These are phyloP conservation scores for Gnetum montanum DNA, from an alignment of 75 land plant species.

Conservation along the genomic window DNA sequence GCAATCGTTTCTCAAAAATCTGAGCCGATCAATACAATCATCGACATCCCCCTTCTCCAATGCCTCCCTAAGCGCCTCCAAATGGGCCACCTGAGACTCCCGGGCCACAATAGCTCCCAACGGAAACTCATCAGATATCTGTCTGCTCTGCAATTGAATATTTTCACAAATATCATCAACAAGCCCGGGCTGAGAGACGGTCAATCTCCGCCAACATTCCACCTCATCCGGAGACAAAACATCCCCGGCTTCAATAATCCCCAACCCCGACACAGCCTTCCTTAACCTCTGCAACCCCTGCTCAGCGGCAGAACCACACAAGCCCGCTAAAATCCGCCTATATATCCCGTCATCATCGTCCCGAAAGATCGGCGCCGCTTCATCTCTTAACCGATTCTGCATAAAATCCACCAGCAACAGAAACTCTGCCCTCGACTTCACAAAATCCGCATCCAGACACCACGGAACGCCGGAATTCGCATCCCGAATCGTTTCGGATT, in stretches of 20 bases:
- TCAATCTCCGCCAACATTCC: conserved; percentile 22
- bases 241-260: neutral
- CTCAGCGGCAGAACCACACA: neutral
- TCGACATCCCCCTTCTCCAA: conserved; percentile 29
- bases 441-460: no score
- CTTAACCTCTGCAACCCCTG: conserved; percentile 1
- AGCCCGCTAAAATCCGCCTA: no score
- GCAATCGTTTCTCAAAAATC: conserved; percentile 47
- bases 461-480: no score
- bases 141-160: conserved; percentile 38
- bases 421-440: conserved; percentile 35
- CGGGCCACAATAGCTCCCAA: conserved; percentile 20
- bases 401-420: conserved; percentile 29
- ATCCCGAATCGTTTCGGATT: no score
- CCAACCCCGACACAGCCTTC: neutral
- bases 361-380: conserved; percentile 4
- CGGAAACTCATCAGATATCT: conserved; percentile 6
- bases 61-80: conserved; percentile 41
- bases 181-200: conserved; percentile 39
- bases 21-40: conserved; percentile 40
- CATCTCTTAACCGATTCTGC: conserved; percentile 11
- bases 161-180: conserved; percentile 60
- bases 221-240: conserved; percentile 3
- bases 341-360: no score
- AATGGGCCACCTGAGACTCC: conserved; percentile 55